Conservation (phyloP, 805 yeast species). For the Cyberlindnera euphorbiae region DNA sequence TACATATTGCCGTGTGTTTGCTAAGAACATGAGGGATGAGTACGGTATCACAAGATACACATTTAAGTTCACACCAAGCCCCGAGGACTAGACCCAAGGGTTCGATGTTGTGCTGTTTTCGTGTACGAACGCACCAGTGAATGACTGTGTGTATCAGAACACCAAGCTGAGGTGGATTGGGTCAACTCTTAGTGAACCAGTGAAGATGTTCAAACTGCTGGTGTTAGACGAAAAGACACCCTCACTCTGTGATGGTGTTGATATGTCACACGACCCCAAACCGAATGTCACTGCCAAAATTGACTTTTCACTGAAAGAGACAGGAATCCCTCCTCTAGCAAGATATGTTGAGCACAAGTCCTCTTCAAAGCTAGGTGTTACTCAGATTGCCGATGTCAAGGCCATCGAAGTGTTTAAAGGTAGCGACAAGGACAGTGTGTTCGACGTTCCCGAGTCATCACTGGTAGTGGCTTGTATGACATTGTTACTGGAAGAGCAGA, state of each 20-base stretch:
- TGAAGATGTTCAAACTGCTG: constrained; percentile 31
- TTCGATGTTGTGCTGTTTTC: constrained; percentile 29
- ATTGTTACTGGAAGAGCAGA: constrained; percentile 23
- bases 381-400: constrained; percentile 22
- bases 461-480: constrained; percentile 23
- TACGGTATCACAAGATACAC: constrained; percentile 27
- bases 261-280: constrained; percentile 1
- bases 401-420: constrained; percentile 18
- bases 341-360: constrained; percentile 20
- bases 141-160: constrained; percentile 28
- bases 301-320: constrained; percentile 1
- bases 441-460: constrained; percentile 17
- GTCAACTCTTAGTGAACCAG: constrained; percentile 26
- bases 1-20: constrained; percentile 31
- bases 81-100: constrained; percentile 5
- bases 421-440: constrained; percentile 8
- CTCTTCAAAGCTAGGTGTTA: constrained; percentile 8
- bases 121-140: constrained; percentile 27
- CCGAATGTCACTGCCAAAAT: constrained; percentile 6
- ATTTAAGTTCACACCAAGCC: constrained; percentile 27
- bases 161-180: constrained; percentile 38
- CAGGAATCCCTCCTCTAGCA: constrained; percentile 21
- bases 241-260: constrained; percentile 23
- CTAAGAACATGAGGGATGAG: constrained; percentile 17
- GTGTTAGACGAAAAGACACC: constrained; percentile 31